These are phyloP conservation scores for Blastobotrys apis DNA, from an alignment of 1,139 yeast genomes.

Conservation along the genomic window DNA sequence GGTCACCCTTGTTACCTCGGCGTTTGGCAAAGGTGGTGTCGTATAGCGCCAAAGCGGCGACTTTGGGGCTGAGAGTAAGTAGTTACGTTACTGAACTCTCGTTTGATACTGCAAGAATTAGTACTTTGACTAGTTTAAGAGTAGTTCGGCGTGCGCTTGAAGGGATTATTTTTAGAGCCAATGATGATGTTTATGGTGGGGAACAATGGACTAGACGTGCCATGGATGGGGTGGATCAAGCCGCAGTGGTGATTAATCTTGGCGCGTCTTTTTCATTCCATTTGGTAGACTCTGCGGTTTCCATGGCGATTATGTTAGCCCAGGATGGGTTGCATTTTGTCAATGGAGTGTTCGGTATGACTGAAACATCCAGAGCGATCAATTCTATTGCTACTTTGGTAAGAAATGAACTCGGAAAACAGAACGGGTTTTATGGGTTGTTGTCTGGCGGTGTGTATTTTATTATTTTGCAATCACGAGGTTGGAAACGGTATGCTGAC, in stretches of 20 bases:
- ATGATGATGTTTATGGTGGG: slow-evolving; percentile 30
- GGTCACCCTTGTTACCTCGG: slow-evolving; percentile 1
- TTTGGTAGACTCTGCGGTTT: slow-evolving; percentile 26
- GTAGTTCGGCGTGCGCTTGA: slow-evolving; percentile 32
- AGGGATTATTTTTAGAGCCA: slow-evolving; percentile 29
- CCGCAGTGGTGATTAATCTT: slow-evolving; percentile 31
- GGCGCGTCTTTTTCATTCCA: slow-evolving; percentile 33
- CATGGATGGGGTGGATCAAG: slow-evolving; percentile 25
- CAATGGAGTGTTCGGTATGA: slow-evolving; percentile 35
- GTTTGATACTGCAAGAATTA: slow-evolving; percentile 29
- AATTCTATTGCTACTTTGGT: slow-evolving; percentile 31
- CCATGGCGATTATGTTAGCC: slow-evolving; percentile 28
- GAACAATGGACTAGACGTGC: slow-evolving; percentile 24
- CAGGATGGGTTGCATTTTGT: slow-evolving; percentile 33
- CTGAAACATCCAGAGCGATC: slow-evolving; percentile 34
- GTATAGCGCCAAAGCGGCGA: slow-evolving; percentile 29
- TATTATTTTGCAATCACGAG: slow-evolving; percentile 31
- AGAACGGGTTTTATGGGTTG: slow-evolving; percentile 30
- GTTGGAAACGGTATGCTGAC: slow-evolving; percentile 20
- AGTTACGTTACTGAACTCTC: slow-evolving; percentile 29
- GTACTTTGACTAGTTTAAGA: slow-evolving; percentile 30
- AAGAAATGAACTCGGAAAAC: slow-evolving; percentile 31
- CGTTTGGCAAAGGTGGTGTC: slow-evolving; percentile 12
- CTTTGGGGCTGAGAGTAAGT: slow-evolving; percentile 29
- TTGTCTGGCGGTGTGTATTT: slow-evolving; percentile 32